Base-by-base conservation (phyloP, 805 yeast genomes). In the Teunomyces aglyptinius region DNA sequence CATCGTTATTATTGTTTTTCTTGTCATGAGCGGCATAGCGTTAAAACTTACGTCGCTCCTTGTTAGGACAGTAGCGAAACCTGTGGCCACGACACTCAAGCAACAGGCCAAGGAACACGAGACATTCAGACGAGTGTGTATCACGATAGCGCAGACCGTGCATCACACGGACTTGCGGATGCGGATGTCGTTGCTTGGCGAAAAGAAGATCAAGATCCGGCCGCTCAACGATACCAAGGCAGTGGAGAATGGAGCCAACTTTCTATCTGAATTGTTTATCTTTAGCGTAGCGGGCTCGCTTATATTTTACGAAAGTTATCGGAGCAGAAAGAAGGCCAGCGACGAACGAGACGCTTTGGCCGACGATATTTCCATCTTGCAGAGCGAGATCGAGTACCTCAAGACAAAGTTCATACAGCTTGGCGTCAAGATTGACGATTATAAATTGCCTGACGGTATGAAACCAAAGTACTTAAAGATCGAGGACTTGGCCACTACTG, bases 171-270 rank as follows among this genome's bases (percentile, higher is more conserved):
- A 89, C 57, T 71, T 82, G 42, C 68, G 66, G 27, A 65, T 89
- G 48, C 76, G 91, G 43, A 75, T 80, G 77, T 71, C 77, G 32
- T 70, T 87, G 36, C 60, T 81, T 50, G 86, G 86, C 15, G 79
- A 76, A 46, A 68, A 68, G 46, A 69, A 74, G 26, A 63, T 77
- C 41, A 78, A 77, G 55, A 77, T 88, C 6, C 76, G 95, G 41
- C 96, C 96, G 0, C 74, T 89, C 60, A 88, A 87, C 60, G 96
- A 88, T 54, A 80, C 82, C 10, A 83, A 81, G 57, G 96, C 96
- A 31, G 78, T 89, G 36, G 94, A 89, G 48, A 81, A 76, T 48
- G 96, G 96, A 1, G 94, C 96, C 38, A 85, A 77, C 47, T 81
- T 88, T 59, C 66, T 89, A 10, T 84, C 92, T 38, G 96, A 89